These are phyloP conservation scores for Cyberlindnera xishuangbannaensis DNA, from an alignment of 805 yeast species.

Conservation along the genomic window DNA sequence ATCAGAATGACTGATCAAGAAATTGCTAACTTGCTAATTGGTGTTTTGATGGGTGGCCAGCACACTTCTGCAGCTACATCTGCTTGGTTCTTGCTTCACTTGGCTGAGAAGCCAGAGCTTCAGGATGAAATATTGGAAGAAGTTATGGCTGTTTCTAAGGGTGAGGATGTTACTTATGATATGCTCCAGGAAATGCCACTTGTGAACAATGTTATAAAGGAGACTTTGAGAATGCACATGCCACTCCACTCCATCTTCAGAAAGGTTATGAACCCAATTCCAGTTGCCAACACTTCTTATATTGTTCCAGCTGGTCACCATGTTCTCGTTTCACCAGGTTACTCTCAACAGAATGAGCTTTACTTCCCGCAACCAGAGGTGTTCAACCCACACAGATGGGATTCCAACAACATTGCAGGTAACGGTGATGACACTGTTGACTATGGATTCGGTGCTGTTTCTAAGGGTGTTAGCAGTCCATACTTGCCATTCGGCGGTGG, in stretches of 20 bases:
- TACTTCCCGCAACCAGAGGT: slow-evolving; percentile 72
- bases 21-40: slow-evolving; percentile 89
- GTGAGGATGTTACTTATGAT: slow-evolving; percentile 70
- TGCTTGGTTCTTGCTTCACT: slow-evolving; percentile 88
- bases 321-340: slow-evolving; percentile 93
- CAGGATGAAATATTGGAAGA: slow-evolving; percentile 80
- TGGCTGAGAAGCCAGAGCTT: slow-evolving; percentile 80
- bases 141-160: slow-evolving; percentile 56
- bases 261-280: slow-evolving; percentile 72
- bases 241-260: slow-evolving; percentile 96
- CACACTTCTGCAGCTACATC: slow-evolving; percentile 96
- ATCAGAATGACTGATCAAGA: slow-evolving; percentile 90
- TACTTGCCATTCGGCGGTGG: slow-evolving; percentile 99
- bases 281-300: slow-evolving; percentile 71
- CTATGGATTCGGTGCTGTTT: slow-evolving; percentile 94
- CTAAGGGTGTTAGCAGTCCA: slow-evolving; percentile 94
- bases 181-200: slow-evolving; percentile 76
- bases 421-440: slow-evolving; percentile 57
- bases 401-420: slow-evolving; percentile 24
- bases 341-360: slow-evolving; percentile 66
- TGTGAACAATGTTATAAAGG: slow-evolving; percentile 79
- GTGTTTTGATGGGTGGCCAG: slow-evolving; percentile 98
- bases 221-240: slow-evolving; percentile 91
- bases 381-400: slow-evolving; percentile 91
- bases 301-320: slow-evolving; percentile 87